phyloP scores from a whole-genome alignment of 352 stramenopile genomes.

The Pythium monospermum region DNA sequence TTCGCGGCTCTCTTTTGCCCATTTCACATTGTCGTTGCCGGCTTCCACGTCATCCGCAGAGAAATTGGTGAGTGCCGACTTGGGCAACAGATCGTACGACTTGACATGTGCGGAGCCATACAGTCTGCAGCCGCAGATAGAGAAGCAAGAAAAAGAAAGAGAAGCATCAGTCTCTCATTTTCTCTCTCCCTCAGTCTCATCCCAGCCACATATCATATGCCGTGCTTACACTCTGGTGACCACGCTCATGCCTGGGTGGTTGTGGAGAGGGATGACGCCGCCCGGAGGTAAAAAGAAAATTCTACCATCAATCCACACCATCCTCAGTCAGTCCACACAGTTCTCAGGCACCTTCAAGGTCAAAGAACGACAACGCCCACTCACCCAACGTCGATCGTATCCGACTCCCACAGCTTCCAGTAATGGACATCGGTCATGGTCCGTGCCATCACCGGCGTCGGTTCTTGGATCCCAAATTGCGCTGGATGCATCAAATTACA shows the following conservation, averaged over 20 bases:
- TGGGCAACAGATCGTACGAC: constrained; percentile 65
- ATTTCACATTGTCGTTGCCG: constrained; percentile 39
- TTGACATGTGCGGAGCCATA: constrained; percentile 70
- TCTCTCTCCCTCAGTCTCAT: neutral
- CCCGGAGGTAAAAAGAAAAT: constrained; percentile 85
- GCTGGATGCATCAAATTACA: constrained; percentile 48
- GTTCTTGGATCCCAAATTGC: constrained; percentile 72
- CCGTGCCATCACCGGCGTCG: constrained; percentile 50
- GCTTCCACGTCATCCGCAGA: constrained; percentile 22
- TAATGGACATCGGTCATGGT: constrained; percentile 82
- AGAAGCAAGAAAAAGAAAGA: neutral
- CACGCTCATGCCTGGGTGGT: constrained; percentile 82
- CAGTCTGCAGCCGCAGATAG: constrained; percentile 43
- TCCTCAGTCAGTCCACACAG: neutral
- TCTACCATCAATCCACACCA: constrained; percentile 17
- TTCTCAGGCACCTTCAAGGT: too few relatives aligned
- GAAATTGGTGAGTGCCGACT: constrained; percentile 27
- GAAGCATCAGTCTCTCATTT: constrained; percentile 3
- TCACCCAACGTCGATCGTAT: constrained; percentile 77
- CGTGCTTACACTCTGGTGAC: constrained; percentile 66
- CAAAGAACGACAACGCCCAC: too few relatives aligned
- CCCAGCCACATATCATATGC: neutral
- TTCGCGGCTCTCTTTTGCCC: constrained; percentile 56
- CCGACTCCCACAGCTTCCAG: constrained; percentile 82
- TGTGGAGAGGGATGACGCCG: constrained; percentile 70